These are phyloP conservation scores for Aspergillus intermedius DNA, from an alignment of 2,329 filamentous ascomycete genomes.

Conservation along the genomic window DNA sequence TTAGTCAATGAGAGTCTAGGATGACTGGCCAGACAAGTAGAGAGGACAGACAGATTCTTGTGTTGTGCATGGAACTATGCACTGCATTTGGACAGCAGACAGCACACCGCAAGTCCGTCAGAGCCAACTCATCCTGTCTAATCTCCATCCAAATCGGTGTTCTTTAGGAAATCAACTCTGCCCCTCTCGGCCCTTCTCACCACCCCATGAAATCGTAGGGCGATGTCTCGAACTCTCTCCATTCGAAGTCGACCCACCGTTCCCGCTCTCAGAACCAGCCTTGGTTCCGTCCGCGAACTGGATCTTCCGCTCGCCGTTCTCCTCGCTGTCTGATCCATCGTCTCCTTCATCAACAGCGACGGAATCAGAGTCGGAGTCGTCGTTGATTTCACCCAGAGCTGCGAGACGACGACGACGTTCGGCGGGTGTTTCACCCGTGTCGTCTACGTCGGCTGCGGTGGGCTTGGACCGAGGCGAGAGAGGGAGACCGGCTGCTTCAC, in stretches of 20 bases:
- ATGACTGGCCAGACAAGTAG: too few species aligned
- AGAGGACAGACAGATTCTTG: too few species aligned
- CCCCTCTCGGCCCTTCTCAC: slow-evolving; percentile 30
- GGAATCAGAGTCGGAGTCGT: slow-evolving; percentile 18
- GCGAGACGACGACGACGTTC: slow-evolving; percentile 42
- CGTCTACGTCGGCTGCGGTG: slow-evolving; percentile 21
- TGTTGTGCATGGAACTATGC: too few species aligned
- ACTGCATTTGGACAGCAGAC: too few species aligned
- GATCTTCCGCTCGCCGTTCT: slow-evolving; percentile 21
- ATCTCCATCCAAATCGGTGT: not conserved
- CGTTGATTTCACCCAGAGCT: slow-evolving; percentile 32
- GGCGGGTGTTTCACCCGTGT: slow-evolving; percentile 40
- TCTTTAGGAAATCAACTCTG: not conserved
- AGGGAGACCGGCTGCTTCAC: slow-evolving; percentile 24
- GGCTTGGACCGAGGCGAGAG: slow-evolving; percentile 13
- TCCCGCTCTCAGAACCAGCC: slow-evolving; percentile 16
- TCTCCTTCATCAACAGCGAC: not conserved
- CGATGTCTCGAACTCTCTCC: slow-evolving; percentile 16
- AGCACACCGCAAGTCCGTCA: too few species aligned
- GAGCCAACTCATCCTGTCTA: not conserved
- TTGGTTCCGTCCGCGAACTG: slow-evolving; percentile 29
- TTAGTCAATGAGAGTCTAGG: too few species aligned
- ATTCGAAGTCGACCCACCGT: slow-evolving; percentile 3
- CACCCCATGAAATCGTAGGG: slow-evolving; percentile 37
- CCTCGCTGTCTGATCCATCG: slow-evolving; percentile 18